These are phyloP conservation scores for Athelia sp. DNA, from an alignment of 1,284 basidiomycete genomes.

Conservation along the genomic window DNA sequence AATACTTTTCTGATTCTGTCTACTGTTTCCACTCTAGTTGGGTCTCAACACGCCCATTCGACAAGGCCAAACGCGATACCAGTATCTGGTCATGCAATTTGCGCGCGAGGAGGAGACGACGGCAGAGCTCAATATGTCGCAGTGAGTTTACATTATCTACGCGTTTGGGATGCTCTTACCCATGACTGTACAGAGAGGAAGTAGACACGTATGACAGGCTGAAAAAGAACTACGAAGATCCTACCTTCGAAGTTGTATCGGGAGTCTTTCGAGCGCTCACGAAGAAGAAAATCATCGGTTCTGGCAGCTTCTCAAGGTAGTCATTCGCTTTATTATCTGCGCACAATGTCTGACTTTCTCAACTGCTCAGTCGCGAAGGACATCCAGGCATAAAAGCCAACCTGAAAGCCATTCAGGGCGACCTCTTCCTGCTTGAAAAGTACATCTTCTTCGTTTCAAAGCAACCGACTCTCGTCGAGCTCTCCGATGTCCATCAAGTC, in stretches of 20 bases:
- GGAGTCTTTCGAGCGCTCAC: conserved; percentile 91
- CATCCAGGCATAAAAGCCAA: conserved; percentile 92
- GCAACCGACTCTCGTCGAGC: conserved; percentile 88
- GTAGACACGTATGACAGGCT: conserved; percentile 76
- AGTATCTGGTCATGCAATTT: conserved; percentile 98
- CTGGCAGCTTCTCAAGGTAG: conserved; percentile 83
- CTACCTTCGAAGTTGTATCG: conserved; percentile 94
- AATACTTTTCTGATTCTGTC: no score
- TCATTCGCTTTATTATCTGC: conserved; percentile 1
- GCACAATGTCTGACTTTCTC: conserved; percentile 1
- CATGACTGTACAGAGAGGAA: conserved; percentile 49
- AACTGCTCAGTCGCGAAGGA: conserved; percentile 53
- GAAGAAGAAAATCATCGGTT: conserved; percentile 86
- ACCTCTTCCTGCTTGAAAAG: conserved; percentile 98
- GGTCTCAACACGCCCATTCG: conserved; percentile 90
- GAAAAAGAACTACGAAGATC: conserved; percentile 89
- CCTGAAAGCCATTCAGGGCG: conserved; percentile 95
- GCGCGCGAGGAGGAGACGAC: conserved; percentile 96
- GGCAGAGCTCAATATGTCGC: conserved; percentile 89
- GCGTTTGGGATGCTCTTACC: not conserved
- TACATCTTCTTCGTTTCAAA: conserved; percentile 98
- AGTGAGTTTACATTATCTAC: conserved; percentile 48
- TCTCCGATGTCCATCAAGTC: conserved; percentile 88
- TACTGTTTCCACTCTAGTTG: no score
- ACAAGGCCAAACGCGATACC: conserved; percentile 97